Conservation (phyloP, 2,329 filamentous ascomycete species). For the Lasiodiplodia sp. region DNA sequence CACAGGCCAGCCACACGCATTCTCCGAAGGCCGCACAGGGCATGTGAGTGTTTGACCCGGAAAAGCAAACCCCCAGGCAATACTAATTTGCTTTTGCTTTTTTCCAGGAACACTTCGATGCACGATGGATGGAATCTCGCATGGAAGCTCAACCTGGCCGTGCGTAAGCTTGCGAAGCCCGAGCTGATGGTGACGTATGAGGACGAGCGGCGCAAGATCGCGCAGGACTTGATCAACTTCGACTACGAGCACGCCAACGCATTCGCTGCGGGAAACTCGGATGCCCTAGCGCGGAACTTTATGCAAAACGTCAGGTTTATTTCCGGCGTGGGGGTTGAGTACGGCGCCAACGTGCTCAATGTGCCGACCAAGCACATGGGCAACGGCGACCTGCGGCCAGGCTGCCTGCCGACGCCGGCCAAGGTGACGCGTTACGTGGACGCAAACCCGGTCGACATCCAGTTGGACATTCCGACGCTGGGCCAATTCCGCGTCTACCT, state of each 20-base stretch:
- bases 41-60: conserved; percentile 39
- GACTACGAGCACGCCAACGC: conserved; percentile 59
- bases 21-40: conserved; percentile 54
- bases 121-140: conserved; percentile 54
- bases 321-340: conserved; percentile 74
- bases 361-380: conserved; percentile 59
- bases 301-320: conserved; percentile 76
- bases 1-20: conserved; percentile 49
- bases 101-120: conserved; percentile 46
- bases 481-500: conserved; percentile 81
- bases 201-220: conserved; percentile 52
- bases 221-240: conserved; percentile 53
- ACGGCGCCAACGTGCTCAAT: conserved; percentile 70
- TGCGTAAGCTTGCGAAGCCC: conserved; percentile 48
- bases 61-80: not conserved
- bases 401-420: conserved; percentile 66
- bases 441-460: conserved; percentile 78
- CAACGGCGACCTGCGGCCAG: conserved; percentile 44
- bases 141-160: conserved; percentile 54
- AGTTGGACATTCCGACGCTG: conserved; percentile 79
- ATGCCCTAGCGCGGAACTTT: conserved; percentile 72
- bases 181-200: conserved; percentile 50
- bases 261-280: conserved; percentile 67
- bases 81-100: not conserved
- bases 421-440: conserved; percentile 78